These are phyloP conservation scores for Dictyostelium brefeldianum DNA, from an alignment of 78 protist genomes.

Conservation along the genomic window DNA sequence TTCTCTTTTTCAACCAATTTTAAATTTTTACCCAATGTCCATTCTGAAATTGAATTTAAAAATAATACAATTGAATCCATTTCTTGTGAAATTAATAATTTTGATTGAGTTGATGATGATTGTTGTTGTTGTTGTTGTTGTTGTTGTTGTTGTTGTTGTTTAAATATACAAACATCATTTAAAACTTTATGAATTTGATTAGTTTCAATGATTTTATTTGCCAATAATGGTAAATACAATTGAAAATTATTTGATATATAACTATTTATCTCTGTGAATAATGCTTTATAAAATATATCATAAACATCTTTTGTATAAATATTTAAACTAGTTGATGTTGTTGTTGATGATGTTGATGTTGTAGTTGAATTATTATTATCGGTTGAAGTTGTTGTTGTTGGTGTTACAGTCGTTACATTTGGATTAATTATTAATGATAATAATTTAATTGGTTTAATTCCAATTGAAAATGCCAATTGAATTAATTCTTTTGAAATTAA, in stretches of 20 bases:
- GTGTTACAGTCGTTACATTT: not conserved
- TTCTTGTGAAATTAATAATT: not conserved
- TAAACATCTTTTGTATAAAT: not conserved
- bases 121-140: no score
- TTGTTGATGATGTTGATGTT: not conserved
- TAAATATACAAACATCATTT: constrained; percentile 61
- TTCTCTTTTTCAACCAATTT: constrained; percentile 58
- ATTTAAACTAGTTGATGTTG: not conserved
- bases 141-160: constrained; percentile 17
- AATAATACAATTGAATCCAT: not conserved
- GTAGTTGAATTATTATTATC: not conserved
- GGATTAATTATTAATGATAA: constrained; percentile 5
- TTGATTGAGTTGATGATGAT: not conserved
- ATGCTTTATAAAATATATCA: constrained; percentile 47
- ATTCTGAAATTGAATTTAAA: constrained; percentile 17
- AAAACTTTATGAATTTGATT: constrained; percentile 48
- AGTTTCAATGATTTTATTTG: constrained; percentile 17
- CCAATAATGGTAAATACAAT: constrained; percentile 19
- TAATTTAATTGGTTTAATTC: constrained; percentile 32
- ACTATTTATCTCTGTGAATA: constrained; percentile 3
- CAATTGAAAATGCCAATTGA: constrained; percentile 13
- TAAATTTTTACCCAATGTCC: not conserved
- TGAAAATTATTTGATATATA: constrained; percentile 31
- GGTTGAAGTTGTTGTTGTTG: not conserved
- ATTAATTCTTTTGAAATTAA: constrained; percentile 37